Percentiles rank a stretch among this genome's conserved stretches.
Conservation (phyloP, 768 basidiomycete species). For the Rhizopogon sp. region DNA sequence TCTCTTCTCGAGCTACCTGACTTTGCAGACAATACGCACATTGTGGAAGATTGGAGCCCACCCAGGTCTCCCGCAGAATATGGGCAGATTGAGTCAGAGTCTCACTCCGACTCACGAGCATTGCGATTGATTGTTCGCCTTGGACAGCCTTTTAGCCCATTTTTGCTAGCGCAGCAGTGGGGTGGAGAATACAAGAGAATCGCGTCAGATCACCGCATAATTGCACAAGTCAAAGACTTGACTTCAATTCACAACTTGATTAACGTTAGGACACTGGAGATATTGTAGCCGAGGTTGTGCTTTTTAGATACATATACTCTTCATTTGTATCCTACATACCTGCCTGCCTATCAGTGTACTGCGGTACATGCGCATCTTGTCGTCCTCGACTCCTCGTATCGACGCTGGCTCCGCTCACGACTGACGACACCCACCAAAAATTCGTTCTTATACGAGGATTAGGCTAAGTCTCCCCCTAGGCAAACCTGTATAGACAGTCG, state of each 20-base stretch:
- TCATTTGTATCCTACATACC: no score
- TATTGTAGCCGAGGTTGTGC: not conserved
- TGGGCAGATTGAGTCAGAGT: not conserved
- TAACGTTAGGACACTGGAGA: not conserved
- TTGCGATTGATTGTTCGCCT: slow-evolving; percentile 4
- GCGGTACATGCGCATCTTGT: no score
- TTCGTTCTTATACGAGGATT: no score
- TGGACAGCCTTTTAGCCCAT: not conserved
- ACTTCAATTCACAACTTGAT: not conserved
- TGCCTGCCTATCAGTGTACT: no score
- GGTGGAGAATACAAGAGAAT: slow-evolving; percentile 17
- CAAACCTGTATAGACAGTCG: no score
- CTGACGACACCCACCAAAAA: no score
- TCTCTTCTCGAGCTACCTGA: not conserved
- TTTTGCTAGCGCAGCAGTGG: slow-evolving; percentile 20
- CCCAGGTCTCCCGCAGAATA: not conserved
- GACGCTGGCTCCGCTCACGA: no score
- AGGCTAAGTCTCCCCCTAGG: no score
- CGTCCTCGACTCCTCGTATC: no score
- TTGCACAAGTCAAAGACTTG: slow-evolving; percentile 19
- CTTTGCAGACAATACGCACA: not conserved
- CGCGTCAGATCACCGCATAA: not conserved
- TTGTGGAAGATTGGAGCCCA: not conserved
- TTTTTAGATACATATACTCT: no score
- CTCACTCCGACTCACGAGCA: not conserved